Evolutionary conservation across 352 stramenopile species (phyloP).

Genomic region (Globisporangium canariense): DNA sequence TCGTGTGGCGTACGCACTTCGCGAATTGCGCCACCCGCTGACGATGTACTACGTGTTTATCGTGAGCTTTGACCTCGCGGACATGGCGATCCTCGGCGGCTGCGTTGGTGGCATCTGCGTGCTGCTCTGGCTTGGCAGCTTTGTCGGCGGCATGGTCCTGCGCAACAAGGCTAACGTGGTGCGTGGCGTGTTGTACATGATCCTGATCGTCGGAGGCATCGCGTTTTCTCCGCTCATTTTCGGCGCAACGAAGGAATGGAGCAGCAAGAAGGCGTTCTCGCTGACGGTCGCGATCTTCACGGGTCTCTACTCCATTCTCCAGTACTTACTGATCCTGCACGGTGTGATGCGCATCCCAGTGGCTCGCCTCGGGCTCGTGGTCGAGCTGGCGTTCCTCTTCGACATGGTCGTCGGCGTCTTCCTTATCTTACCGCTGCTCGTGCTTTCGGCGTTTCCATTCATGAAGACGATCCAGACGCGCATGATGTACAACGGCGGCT

Average conservation of each 20-base stretch:
- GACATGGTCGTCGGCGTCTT: constrained; percentile 82
- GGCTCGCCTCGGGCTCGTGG: constrained; percentile 63
- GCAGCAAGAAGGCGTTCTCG: constrained; percentile 61
- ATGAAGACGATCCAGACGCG: constrained; percentile 88
- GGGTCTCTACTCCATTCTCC: constrained; percentile 68
- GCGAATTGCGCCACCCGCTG: constrained; percentile 72
- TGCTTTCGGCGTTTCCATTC: constrained; percentile 82
- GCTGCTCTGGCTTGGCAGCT: constrained; percentile 63
- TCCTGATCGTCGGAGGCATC: constrained; percentile 61
- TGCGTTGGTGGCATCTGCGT: constrained; percentile 58
- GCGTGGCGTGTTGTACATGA: constrained; percentile 63
- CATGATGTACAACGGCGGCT: constrained; percentile 91
- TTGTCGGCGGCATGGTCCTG: constrained; percentile 44
- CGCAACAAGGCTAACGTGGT: constrained; percentile 61
- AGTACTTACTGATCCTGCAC: constrained; percentile 76
- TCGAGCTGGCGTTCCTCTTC: constrained; percentile 84
- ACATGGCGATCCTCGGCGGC: constrained; percentile 57
- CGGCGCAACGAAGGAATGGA: constrained; percentile 63
- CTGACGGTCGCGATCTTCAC: constrained; percentile 68
- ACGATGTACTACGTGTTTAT: constrained; percentile 86
- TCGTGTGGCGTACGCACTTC: constrained; percentile 66
- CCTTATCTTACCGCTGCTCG: constrained; percentile 61
- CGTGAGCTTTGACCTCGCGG: constrained; percentile 59
- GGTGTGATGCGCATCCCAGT: constrained; percentile 59
- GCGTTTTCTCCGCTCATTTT: constrained; percentile 53